Evolutionary conservation across 371 early-diverging fungal genomes (phyloP).

Genomic region (Mortierella sp.): DNA sequence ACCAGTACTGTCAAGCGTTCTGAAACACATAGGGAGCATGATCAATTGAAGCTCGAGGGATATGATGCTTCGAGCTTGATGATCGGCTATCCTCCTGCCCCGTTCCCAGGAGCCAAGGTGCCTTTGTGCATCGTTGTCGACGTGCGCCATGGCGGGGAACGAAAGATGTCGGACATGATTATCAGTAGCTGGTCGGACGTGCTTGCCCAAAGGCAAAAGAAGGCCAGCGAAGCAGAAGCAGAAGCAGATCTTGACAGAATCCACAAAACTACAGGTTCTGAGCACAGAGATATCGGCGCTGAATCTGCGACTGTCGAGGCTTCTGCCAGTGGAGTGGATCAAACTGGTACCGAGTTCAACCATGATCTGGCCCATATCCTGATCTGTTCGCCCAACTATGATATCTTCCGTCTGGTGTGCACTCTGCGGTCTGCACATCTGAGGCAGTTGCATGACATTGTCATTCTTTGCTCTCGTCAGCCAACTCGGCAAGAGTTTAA

Average conservation of each 20-base stretch:
- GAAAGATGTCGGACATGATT: slow-evolving; percentile 25
- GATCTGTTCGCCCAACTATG: slow-evolving; percentile 52
- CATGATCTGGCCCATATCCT: slow-evolving; percentile 32
- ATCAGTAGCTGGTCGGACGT: slow-evolving; percentile 41
- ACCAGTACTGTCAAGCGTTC: neutral
- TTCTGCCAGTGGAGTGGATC: no score
- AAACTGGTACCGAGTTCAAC: neutral
- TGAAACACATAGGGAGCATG: neutral
- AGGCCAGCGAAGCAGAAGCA: slow-evolving; percentile 3
- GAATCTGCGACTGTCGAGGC: no score
- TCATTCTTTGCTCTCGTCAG: slow-evolving; percentile 59
- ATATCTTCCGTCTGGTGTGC: slow-evolving; percentile 50
- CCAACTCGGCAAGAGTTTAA: slow-evolving; percentile 61
- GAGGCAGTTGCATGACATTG: slow-evolving; percentile 62
- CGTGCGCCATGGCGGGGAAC: slow-evolving; percentile 9
- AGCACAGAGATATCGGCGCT: neutral
- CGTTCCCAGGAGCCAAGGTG: slow-evolving; percentile 40
- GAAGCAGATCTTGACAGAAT: slow-evolving; percentile 11
- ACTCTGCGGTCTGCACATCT: slow-evolving; percentile 44
- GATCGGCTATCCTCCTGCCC: slow-evolving; percentile 35
- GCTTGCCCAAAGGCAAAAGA: slow-evolving; percentile 11
- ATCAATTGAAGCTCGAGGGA: slow-evolving; percentile 5
- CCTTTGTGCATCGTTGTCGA: slow-evolving; percentile 45
- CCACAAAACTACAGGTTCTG: neutral
- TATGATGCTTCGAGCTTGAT: slow-evolving; percentile 8